phyloP scores from a whole-genome alignment of 2,329 filamentous ascomycete genomes.

The Fusarium verrucosum region DNA sequence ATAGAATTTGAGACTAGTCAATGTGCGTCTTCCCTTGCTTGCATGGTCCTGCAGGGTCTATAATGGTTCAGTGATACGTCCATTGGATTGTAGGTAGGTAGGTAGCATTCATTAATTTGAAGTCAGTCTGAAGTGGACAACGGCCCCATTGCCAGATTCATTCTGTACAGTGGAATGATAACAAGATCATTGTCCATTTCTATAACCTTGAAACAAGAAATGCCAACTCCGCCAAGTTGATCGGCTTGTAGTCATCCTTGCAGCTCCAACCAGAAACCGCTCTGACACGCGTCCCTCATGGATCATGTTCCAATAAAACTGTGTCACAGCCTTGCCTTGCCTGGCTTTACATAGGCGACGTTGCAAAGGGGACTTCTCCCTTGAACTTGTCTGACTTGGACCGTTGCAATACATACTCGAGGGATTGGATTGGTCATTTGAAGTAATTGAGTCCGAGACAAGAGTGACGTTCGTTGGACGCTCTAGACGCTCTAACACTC shows the following conservation, averaged over 20 bases:
- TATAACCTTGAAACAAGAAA: not conserved
- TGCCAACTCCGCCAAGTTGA: constrained; percentile 9
- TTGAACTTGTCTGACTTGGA: constrained; percentile 11
- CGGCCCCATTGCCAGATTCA: not conserved
- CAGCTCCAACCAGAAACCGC: constrained; percentile 27
- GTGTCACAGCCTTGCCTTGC: not conserved
- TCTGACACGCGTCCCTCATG: constrained; percentile 42
- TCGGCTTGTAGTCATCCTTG: not conserved
- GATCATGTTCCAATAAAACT: constrained; percentile 27
- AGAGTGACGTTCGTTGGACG: not conserved
- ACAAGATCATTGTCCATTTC: not conserved
- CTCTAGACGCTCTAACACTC: too few species aligned
- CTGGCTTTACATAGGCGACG: not conserved
- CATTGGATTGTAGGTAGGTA: constrained; percentile 25
- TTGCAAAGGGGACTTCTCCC: constrained; percentile 16
- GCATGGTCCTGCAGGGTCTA: constrained; percentile 4
- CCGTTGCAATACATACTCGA: constrained; percentile 8
- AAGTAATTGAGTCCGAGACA: constrained; percentile 10
- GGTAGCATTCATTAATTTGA: constrained; percentile 14
- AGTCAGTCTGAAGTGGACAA: not conserved
- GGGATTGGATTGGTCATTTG: constrained; percentile 8
- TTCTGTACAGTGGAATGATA: constrained; percentile 1
- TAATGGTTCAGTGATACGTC: constrained; percentile 1
- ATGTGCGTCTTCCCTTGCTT: not conserved
- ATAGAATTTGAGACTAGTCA: not conserved